Percentiles rank a stretch among this genome's conserved stretches.
Conservation (phyloP, 1,284 basidiomycete genomes). For the Tilletia indica region DNA sequence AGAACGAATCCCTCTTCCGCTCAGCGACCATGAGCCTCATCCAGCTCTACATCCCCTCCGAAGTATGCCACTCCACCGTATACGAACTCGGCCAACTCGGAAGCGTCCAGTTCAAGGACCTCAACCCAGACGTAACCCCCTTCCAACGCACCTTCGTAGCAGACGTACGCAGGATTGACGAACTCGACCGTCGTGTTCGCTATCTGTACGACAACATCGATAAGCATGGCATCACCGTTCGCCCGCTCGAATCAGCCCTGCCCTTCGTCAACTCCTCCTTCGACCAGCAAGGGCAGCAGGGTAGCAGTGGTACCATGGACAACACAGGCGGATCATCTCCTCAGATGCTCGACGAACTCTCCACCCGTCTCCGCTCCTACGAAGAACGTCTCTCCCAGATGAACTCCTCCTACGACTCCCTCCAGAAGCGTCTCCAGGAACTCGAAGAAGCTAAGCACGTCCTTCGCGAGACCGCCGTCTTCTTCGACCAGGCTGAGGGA, state of each 20-base stretch:
- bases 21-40: conserved; percentile 79
- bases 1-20: conserved; percentile 52
- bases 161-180: conserved; percentile 89
- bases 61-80: conserved; percentile 95
- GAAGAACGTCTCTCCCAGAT: conserved; percentile 83
- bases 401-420: conserved; percentile 87
- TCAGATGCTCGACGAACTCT: conserved; percentile 89
- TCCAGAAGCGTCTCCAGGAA: conserved; percentile 82
- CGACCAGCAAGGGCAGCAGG: conserved; percentile 54
- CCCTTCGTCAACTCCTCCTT: conserved; percentile 43
- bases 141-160: conserved; percentile 98
- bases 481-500: conserved; percentile 86
- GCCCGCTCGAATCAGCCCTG: conserved; percentile 56
- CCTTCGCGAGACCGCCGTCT: conserved; percentile 88
- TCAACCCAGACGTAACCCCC: conserved; percentile 90
- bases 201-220: conserved; percentile 86
- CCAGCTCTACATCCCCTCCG: conserved; percentile 94
- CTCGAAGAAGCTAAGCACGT: conserved; percentile 87
- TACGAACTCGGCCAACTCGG: conserved; percentile 92
- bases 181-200: conserved; percentile 89
- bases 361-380: conserved; percentile 80
- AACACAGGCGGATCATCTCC: conserved; percentile 57
- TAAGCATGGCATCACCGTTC: conserved; percentile 73
- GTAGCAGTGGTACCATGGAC: conserved; percentile 7
- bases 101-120: conserved; percentile 96